phyloP scores from a whole-genome alignment of 805 yeast species.

The Kockiozyma suomiensis region DNA sequence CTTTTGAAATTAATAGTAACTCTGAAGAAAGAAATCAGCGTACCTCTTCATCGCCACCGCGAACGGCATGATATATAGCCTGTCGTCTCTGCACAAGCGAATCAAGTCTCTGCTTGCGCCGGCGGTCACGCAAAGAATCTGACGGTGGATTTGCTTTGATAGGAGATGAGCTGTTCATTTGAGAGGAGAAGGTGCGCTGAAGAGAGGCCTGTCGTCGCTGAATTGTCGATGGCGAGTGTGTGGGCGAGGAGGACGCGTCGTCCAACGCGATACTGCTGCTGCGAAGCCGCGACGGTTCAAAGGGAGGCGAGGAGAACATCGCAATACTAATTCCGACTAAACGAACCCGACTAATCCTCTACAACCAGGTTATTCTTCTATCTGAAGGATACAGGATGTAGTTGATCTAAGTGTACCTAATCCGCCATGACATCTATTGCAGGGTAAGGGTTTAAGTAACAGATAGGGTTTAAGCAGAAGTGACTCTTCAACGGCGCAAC shows the following conservation, averaged over 20 bases:
- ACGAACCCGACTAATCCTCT: no score
- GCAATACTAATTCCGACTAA: no score
- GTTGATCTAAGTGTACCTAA: no score
- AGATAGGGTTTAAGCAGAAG: background rate
- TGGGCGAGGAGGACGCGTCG: background rate
- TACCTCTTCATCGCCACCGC: constrained; percentile 32
- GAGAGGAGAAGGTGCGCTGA: constrained; percentile 19
- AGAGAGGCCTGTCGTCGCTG: constrained; percentile 16
- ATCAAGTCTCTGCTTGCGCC: constrained; percentile 11
- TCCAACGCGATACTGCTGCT: no score
- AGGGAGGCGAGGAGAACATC: no score
- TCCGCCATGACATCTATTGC: no score
- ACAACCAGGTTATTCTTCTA: no score
- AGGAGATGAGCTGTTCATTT: constrained; percentile 7
- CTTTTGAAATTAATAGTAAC: background rate
- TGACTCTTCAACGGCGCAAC: constrained; percentile 18
- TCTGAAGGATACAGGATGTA: no score
- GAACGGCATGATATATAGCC: constrained; percentile 14
- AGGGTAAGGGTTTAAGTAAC: constrained; percentile 1
- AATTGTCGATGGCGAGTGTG: background rate
- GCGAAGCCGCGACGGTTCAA: no score
- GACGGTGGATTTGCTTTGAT: background rate
- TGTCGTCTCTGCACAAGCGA: constrained; percentile 12
- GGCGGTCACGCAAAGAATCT: constrained; percentile 20
- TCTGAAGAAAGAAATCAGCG: background rate